Evolutionary conservation across 495 filamentous ascomycete species (phyloP), one percentile per base, ranked within the genome.

Genomic region (Penicillium subrubescens): DNA sequence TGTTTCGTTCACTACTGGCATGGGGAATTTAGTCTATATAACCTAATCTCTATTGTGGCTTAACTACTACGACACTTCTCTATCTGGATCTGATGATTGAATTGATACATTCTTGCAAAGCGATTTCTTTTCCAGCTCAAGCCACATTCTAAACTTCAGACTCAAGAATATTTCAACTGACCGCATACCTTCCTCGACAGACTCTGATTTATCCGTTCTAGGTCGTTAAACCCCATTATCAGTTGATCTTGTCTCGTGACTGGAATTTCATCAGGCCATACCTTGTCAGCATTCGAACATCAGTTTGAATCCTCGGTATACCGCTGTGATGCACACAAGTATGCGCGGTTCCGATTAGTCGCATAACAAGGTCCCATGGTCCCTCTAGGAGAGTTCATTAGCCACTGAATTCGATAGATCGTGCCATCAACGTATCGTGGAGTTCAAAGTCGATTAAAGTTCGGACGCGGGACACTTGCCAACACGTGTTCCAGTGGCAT

Each of bases 291-390:
- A 54, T 54, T 25, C 51, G 27, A 8, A 54, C 29, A 34, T 54
- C 51, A 21, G 51, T 54, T 15, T 54, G 51, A 34, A 54, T 54
- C 3, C 51, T 17, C 12, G 51, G 51, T n/a, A 54, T 54, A 29
- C 51, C 29, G 8, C 15, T 33, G 8, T 34, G 29, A 54, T 54
- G 51, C 27, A 54, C 51, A 34, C 51, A 54, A 1, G 51, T 54
- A 31, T 54, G 51, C 29, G 51, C 51, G 7, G 12, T 23, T 10
- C 51, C 51, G 11, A 54, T 54, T 15, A 54, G 0, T 3, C 51
- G 51, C 51, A 54, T 54, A 21, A 54, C 51, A 0, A 8, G 25
- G 15, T 54, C 51, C 51, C 51, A 54, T 5, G 51, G 51, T 3
- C 51, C 51, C n/a, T 54, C 51, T 54, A 17, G 8, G 4, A 44